phyloP scores from a whole-genome alignment of 106 monocot species.

The Phalaenopsis aphrodite region DNA sequence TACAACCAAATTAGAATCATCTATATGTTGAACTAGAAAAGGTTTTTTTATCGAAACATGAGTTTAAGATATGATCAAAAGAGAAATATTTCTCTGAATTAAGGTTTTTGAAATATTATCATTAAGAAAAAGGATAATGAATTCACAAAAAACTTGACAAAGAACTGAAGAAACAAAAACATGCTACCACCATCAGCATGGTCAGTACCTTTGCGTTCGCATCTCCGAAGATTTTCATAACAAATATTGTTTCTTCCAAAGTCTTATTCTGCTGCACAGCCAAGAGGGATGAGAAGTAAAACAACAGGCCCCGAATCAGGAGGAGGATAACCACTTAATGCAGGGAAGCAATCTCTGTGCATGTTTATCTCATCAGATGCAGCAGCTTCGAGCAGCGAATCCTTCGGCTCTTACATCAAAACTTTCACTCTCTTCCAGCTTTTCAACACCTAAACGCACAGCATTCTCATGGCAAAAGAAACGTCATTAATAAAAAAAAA shows the following conservation, averaged over 20 bases:
- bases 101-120: neutral
- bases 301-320: constrained; percentile 55
- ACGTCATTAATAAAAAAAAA: constrained; percentile 51
- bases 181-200: neutral
- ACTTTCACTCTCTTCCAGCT: constrained; percentile 49
- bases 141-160: neutral
- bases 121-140: neutral
- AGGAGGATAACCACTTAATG: constrained; percentile 25
- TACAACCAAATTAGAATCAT: neutral
- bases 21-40: neutral
- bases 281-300: constrained; percentile 53
- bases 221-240: neutral
- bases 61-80: neutral
- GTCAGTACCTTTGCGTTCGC: neutral
- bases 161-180: neutral
- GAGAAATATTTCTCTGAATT: neutral
- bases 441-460: constrained; percentile 48
- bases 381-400: neutral
- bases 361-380: neutral
- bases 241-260: neutral
- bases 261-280: neutral
- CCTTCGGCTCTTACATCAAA: constrained; percentile 17
- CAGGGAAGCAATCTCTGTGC: constrained; percentile 7
- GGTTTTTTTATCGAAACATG: neutral
- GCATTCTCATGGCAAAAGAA: constrained; percentile 38